These are phyloP conservation scores for Yarrowia divulgata DNA, from an alignment of 805 yeast genomes.

Conservation along the genomic window DNA sequence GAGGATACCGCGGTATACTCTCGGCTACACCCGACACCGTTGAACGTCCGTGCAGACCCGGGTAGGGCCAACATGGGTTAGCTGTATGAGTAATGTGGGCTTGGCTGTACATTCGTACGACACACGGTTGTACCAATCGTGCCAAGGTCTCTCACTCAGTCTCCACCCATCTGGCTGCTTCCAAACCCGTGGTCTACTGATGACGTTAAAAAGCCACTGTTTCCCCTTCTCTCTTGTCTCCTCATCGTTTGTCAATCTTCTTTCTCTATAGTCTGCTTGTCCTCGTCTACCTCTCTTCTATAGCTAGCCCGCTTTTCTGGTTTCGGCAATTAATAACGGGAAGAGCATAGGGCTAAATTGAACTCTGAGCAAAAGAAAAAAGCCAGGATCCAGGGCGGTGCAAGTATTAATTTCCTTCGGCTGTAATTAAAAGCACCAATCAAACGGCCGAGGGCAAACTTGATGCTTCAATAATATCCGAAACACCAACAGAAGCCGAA, in stretches of 20 bases:
- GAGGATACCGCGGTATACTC: not conserved
- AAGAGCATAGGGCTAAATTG: not conserved
- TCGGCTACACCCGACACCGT: slow-evolving; percentile 3
- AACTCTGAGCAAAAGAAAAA: slow-evolving; percentile 10
- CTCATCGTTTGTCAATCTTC: not conserved
- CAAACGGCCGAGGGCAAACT: not conserved
- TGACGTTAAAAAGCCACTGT: not conserved
- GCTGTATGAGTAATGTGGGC: no score
- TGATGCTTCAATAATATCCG: no score
- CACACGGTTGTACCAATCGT: no score
- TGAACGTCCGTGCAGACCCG: not conserved
- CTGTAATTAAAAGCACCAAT: not conserved
- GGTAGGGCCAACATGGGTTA: not conserved
- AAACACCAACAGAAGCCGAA: no score
- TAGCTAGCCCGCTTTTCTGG: no score
- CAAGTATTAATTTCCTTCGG: not conserved
- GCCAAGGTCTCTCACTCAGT: no score
- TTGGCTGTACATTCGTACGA: no score
- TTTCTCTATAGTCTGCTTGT: not conserved
- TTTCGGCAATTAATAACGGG: not conserved
- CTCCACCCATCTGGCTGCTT: no score
- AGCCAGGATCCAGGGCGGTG: no score
- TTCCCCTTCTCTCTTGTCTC: not conserved
- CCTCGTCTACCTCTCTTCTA: no score
- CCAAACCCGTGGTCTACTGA: not conserved